Percentiles rank a stretch among this genome's conserved stretches.
These are phyloP conservation scores for Fusarium verticillioides DNA, from an alignment of 2,329 filamentous ascomycete genomes.

Conservation along the genomic window DNA sequence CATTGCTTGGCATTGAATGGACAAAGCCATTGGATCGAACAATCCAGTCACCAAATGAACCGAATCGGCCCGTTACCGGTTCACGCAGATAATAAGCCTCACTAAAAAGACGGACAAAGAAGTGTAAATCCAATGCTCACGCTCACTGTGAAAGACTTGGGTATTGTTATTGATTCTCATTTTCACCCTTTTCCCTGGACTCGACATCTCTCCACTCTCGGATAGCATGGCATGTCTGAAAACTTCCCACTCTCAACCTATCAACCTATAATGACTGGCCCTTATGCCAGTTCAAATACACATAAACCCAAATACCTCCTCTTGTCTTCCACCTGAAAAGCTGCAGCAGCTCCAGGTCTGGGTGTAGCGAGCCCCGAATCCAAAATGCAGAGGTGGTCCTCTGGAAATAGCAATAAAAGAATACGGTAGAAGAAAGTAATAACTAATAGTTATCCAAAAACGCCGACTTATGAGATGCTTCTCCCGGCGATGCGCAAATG, in stretches of 20 bases:
- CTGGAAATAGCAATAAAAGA: constrained; percentile 2
- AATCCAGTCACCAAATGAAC: neutral
- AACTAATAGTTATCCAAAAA: constrained; percentile 30
- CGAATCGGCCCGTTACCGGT: neutral
- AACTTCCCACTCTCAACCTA: neutral
- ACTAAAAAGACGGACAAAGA: neutral
- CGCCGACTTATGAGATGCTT: constrained; percentile 43
- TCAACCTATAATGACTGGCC: neutral
- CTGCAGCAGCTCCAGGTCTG: neutral
- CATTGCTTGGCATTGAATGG: neutral
- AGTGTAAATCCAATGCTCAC: neutral
- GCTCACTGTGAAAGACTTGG: neutral
- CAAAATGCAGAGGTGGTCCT: neutral
- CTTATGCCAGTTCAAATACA: neutral
- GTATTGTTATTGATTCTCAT: constrained; percentile 16
- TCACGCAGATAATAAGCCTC: neutral
- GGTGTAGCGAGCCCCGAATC: neutral
- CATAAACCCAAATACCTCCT: neutral
- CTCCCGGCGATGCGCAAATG: constrained; percentile 25
- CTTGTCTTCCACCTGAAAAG: neutral
- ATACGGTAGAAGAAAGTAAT: neutral
- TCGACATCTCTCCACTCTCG: neutral
- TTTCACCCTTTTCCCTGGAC: constrained; percentile 10
- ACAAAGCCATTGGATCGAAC: neutral
- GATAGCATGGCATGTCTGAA: constrained; percentile 1